Base-by-base conservation (phyloP, 1,284 basidiomycete species). In the Wallemia ichthyophaga region DNA sequence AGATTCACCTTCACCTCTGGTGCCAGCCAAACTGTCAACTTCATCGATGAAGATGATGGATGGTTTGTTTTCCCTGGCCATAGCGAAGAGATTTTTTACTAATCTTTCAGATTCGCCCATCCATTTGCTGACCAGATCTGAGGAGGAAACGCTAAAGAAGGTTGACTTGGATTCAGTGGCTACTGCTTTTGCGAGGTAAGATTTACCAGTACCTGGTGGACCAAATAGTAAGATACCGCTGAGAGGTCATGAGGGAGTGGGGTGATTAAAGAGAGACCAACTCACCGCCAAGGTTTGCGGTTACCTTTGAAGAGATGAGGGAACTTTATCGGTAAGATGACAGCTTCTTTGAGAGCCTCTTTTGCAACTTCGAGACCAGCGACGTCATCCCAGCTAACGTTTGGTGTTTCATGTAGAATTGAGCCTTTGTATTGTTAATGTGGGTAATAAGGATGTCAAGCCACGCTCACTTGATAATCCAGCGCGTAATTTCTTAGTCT, bases 41-140 rank as follows among this genome's bases (percentile, higher is more conserved):
- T 98, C 92, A 69, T 98, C 92, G 67, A 98, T 88, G 69, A 98
- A 98, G 69, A 98, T 96, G 71, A 98, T 98, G 2, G 89, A 81
- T 1, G 92, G 92, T 69, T 96, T 96, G 63, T 81, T 80, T 70
- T 98, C 92, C 62, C 92, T 79, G 1, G 92, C 94, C 77, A 98
- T 85, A 64, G 86, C 80, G 68, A 98, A 98, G 37, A 98, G 76
- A 69, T 96, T 88, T 71, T 89, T 92, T 58, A 98, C 92, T 62
- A 96, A 75, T 87, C 86, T 75, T 72, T 98, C 92, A 23, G 85
- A 91, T 71, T 98, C 92, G 64, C 92, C 92, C 75, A 96, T 94
- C 92, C 92, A 98, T 71, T 98, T 98, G 71, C 86, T 92, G 60
- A 98, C 94, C 59, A 98, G 74, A 68, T 98, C 94, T 69, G 82